phyloP scores from a whole-genome alignment of 129 eudicot species.

The Chrysanthemum lavandulifolium region DNA sequence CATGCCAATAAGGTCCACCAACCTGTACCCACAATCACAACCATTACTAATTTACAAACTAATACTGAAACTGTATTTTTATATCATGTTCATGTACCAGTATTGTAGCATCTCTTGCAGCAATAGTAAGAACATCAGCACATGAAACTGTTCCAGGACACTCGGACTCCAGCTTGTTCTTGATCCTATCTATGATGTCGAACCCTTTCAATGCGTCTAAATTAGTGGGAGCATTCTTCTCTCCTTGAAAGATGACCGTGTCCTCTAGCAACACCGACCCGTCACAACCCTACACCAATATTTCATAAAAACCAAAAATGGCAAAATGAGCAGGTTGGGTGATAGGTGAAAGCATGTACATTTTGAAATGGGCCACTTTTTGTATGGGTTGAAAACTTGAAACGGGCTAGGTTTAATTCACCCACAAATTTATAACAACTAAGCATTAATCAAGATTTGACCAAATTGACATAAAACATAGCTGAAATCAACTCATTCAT shows the following conservation, averaged over 20 bases:
- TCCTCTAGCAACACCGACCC: conserved; percentile 86
- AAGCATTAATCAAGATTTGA: too few species aligned
- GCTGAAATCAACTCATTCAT: too few species aligned
- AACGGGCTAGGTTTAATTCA: too few species aligned
- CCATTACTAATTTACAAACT: not conserved
- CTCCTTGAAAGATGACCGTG: conserved; percentile 68
- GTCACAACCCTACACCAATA: conserved; percentile 72
- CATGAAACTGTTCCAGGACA: conserved; percentile 88
- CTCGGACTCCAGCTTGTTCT: conserved; percentile 77
- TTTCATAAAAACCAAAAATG: not conserved
- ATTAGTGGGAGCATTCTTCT: conserved; percentile 68
- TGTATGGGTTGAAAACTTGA: too few species aligned
- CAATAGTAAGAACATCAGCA: conserved; percentile 81
- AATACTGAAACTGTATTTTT: not conserved
- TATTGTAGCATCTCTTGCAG: conserved; percentile 81
- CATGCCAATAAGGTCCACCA: conserved; percentile 97
- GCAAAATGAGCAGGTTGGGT: not conserved
- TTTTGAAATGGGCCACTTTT: too few species aligned
- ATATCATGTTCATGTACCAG: conserved; percentile 42
- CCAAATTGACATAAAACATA: too few species aligned
- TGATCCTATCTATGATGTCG: conserved; percentile 68
- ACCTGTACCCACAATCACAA: conserved; percentile 41
- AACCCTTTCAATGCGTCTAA: conserved; percentile 67
- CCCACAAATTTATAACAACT: too few species aligned
- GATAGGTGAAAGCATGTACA: not conserved